Evolutionary conservation across 306 rosid species (phyloP).

Genomic region (Fragaria vesca): DNA sequence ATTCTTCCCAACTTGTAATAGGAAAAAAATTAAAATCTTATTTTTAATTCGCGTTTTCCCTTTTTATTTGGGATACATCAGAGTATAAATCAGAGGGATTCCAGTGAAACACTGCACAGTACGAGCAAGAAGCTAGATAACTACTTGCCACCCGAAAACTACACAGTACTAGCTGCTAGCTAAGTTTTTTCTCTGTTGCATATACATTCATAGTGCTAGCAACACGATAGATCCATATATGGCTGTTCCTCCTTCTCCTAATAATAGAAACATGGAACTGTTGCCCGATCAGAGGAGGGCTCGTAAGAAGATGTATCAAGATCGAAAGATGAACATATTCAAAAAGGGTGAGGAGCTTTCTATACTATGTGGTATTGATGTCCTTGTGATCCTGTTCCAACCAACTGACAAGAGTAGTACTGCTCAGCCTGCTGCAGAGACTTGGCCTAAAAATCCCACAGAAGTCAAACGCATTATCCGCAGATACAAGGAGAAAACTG

Average conservation of each 20-base stretch:
- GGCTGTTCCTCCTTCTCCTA: neutral
- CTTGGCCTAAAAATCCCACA: neutral
- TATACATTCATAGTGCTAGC: neutral
- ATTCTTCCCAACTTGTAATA: neutral
- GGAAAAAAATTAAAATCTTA: neutral
- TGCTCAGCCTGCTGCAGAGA: neutral
- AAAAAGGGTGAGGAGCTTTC: neutral
- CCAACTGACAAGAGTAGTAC: neutral
- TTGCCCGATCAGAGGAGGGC: neutral
- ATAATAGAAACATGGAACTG: neutral
- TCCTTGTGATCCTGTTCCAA: neutral
- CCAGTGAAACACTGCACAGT: neutral
- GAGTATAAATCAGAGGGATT: neutral
- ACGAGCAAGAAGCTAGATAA: neutral
- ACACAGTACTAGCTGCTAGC: neutral
- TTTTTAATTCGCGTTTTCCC: neutral
- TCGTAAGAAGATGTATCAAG: neutral
- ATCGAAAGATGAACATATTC: neutral
- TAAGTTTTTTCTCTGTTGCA: neutral
- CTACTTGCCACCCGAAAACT: neutral
- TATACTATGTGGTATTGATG: neutral
- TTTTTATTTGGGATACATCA: neutral
- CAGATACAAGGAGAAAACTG: neutral
- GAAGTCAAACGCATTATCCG: neutral
- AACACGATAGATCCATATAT: neutral